Conservation (phyloP, 768 basidiomycete genomes). For the Boletellus ananas region DNA sequence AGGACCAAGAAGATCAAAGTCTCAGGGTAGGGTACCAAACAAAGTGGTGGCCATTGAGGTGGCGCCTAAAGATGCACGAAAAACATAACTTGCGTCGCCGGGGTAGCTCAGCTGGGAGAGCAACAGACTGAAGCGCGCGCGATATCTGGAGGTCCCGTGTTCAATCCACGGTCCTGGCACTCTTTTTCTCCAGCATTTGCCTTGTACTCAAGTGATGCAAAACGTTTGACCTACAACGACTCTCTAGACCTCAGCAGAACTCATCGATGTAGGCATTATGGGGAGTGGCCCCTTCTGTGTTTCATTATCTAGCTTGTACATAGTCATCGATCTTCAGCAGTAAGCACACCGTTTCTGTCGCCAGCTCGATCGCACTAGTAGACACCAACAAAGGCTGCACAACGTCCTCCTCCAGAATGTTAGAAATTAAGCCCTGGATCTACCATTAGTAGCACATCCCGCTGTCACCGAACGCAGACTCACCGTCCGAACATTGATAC, state of each 20-base stretch:
- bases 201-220: background rate
- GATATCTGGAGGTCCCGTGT: constrained; percentile 71
- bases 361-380: constrained; percentile 90
- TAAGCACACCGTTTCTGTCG: constrained; percentile 97
- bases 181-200: background rate
- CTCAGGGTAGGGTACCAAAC: background rate
- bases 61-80: constrained; percentile 24
- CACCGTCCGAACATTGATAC: constrained; percentile 98
- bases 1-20: background rate
- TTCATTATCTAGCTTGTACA: constrained; percentile 66
- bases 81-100: constrained; percentile 31
- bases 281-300: background rate
- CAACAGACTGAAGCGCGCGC: constrained; percentile 62
- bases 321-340: constrained; percentile 95
- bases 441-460: constrained; percentile 5
- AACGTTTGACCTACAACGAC: background rate
- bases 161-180: constrained; percentile 76
- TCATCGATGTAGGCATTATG: background rate
- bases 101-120: constrained; percentile 75
- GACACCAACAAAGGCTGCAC: constrained; percentile 94
- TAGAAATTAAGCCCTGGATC: constrained; percentile 85
- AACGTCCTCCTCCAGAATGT: constrained; percentile 96
- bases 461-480: constrained; percentile 16
- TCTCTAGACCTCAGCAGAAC: background rate
- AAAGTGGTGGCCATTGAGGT: background rate